phyloP scores from a whole-genome alignment of 768 basidiomycete species.

The Trametes cingulata region DNA sequence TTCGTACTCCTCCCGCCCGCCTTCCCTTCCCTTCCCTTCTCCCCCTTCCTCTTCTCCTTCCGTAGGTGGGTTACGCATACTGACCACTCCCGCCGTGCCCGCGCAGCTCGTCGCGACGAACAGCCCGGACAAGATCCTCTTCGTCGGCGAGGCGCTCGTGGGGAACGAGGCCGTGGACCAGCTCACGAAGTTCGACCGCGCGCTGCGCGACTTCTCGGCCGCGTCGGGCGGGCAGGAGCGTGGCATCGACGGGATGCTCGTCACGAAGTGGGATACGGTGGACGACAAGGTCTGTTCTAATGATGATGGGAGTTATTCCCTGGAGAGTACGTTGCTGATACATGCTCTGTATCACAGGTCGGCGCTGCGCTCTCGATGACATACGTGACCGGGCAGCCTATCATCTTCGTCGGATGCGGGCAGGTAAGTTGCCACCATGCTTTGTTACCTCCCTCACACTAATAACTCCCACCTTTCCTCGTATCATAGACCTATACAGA shows the following conservation, averaged over 20 bases:
- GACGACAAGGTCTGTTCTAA: constrained; percentile 77
- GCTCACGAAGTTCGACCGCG: constrained; percentile 92
- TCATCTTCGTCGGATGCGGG: constrained; percentile 97
- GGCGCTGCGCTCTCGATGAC: constrained; percentile 99
- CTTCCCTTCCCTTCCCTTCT: neutral
- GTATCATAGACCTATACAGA: constrained; percentile 88
- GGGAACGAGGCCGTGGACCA: constrained; percentile 99
- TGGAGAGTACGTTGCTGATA: neutral
- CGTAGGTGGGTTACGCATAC: too few species aligned
- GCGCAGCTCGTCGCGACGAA: constrained; percentile 86
- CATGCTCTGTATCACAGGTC: constrained; percentile 53
- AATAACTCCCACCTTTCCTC: neutral
- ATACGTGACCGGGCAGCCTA: constrained; percentile 97
- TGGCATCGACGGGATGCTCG: constrained; percentile 97
- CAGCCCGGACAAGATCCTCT: constrained; percentile 95
- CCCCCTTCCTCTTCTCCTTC: neutral
- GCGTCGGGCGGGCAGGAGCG: constrained; percentile 70
- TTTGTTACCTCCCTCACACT: neutral
- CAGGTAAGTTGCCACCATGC: constrained; percentile 57
- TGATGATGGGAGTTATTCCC: neutral
- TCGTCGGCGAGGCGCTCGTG: constrained; percentile 97
- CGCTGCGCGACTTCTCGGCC: constrained; percentile 88
- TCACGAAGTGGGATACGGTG: constrained; percentile 99
- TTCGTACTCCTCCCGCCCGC: neutral
- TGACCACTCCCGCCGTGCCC: neutral